A percentile compares a stretch with the other conserved stretches of the same genome.
phyloP scores from a whole-genome alignment of 345 rosid species.

The Murraya koenigii region DNA sequence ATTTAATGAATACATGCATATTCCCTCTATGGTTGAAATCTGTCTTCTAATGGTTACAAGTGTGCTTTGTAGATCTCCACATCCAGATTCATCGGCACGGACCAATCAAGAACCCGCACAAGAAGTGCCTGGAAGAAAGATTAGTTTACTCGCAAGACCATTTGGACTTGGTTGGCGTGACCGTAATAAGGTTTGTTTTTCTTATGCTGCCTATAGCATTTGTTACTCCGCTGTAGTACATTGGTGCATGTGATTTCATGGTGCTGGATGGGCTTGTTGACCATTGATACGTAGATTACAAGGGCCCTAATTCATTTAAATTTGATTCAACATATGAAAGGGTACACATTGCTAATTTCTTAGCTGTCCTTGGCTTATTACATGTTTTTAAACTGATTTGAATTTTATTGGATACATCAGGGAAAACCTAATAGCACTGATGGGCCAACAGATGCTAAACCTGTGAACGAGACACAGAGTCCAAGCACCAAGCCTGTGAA shows the following conservation, averaged over 20 bases:
- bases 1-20: neutral
- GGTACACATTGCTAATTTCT: neutral
- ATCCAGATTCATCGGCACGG: constrained; percentile 49
- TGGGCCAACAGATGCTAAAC: constrained; percentile 43
- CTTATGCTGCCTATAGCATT: neutral
- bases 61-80: constrained; percentile 44
- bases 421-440: constrained; percentile 42
- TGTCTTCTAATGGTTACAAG: constrained; percentile 4
- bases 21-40: neutral
- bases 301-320: neutral
- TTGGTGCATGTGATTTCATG: neutral
- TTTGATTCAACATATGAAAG: neutral
- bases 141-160: constrained; percentile 79
- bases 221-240: neutral
- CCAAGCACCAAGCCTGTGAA: neutral
- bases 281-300: neutral
- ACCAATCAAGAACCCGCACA: constrained; percentile 56
- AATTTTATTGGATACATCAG: constrained; percentile 28
- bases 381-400: no score
- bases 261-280: neutral
- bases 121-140: constrained; percentile 72
- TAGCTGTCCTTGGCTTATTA: neutral
- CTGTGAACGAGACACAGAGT: constrained; percentile 9
- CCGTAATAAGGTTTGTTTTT: constrained; percentile 70
- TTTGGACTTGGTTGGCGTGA: constrained; percentile 99